These are phyloP conservation scores for Proliferodiscus dingleyae DNA, from an alignment of 2,329 filamentous ascomycete species.

Conservation along the genomic window DNA sequence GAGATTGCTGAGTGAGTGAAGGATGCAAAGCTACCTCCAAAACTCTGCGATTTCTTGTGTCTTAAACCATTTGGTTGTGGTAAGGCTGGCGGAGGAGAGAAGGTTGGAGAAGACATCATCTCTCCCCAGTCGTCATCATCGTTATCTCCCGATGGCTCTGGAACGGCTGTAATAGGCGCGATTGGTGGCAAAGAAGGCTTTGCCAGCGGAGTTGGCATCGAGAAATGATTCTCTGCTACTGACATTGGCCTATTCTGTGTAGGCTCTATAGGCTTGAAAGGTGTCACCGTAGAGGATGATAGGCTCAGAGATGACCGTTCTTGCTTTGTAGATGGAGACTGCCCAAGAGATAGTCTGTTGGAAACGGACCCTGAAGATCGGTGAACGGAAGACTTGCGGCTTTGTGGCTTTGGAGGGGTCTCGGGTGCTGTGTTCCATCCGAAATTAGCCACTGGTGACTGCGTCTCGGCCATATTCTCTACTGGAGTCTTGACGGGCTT, in stretches of 20 bases:
- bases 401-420: not conserved
- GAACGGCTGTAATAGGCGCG: not conserved
- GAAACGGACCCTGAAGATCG: not conserved
- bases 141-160: slow-evolving; percentile 16
- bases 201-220: not conserved
- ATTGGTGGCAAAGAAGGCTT: not conserved
- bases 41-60: slow-evolving; percentile 23
- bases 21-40: slow-evolving; percentile 5
- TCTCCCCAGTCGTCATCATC: slow-evolving; percentile 36
- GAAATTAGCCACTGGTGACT: slow-evolving; percentile 19
- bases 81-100: slow-evolving; percentile 12
- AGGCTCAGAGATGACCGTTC: not conserved
- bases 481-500: slow-evolving; percentile 10
- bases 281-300: not conserved
- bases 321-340: not conserved
- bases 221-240: not conserved
- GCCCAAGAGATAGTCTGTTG: not conserved
- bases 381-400: not conserved
- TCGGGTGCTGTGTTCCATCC: slow-evolving; percentile 18
- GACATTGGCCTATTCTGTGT: not conserved
- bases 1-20: not conserved
- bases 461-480: slow-evolving; percentile 3
- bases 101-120: slow-evolving; percentile 33
- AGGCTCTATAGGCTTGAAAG: not conserved
- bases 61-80: slow-evolving; percentile 3